Percentiles rank a stretch among this genome's conserved stretches.
phyloP scores from a whole-genome alignment of 2,329 filamentous ascomycete genomes.

The Pseudofabraea citricarpa region DNA sequence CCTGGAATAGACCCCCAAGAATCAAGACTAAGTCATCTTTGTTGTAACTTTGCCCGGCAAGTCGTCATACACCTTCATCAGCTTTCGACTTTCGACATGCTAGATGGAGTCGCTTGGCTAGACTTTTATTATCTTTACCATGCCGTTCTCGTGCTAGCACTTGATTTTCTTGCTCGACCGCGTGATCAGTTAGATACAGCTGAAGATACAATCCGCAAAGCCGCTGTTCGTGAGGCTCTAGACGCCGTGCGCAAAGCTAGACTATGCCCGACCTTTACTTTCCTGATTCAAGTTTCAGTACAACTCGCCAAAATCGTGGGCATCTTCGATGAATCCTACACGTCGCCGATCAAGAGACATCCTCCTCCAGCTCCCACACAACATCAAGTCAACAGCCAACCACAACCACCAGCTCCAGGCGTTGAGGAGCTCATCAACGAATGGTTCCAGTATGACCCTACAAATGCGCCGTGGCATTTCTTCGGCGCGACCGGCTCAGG shows the following conservation, averaged over 20 bases:
- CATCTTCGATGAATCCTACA: conserved; percentile 17
- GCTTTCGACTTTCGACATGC: conserved; percentile 16
- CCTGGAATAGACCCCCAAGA: conserved; percentile 18
- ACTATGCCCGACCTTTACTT: conserved; percentile 22
- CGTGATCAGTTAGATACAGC: conserved; percentile 20
- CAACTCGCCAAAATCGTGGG: conserved; percentile 27
- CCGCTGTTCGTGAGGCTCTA: conserved; percentile 22
- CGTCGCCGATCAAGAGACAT: neutral
- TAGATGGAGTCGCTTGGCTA: conserved; percentile 24
- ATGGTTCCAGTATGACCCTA: conserved; percentile 22
- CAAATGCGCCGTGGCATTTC: conserved; percentile 20
- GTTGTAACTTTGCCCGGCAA: conserved; percentile 20
- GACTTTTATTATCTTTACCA: conserved; percentile 27
- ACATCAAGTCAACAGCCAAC: neutral
- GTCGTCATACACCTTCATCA: conserved; percentile 17
- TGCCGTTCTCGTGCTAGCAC: conserved; percentile 21
- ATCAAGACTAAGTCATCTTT: conserved; percentile 17
- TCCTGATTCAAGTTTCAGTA: conserved; percentile 22
- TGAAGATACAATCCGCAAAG: conserved; percentile 20
- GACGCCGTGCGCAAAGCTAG: conserved; percentile 17
- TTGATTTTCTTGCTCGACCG: conserved; percentile 25
- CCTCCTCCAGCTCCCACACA: neutral
- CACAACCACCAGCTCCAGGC: conserved; percentile 4
- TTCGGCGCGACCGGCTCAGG: conserved; percentile 11
- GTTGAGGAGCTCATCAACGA: conserved; percentile 13